Conservation (phyloP, 306 rosid species). For the Vigna reflexopilosa region DNA sequence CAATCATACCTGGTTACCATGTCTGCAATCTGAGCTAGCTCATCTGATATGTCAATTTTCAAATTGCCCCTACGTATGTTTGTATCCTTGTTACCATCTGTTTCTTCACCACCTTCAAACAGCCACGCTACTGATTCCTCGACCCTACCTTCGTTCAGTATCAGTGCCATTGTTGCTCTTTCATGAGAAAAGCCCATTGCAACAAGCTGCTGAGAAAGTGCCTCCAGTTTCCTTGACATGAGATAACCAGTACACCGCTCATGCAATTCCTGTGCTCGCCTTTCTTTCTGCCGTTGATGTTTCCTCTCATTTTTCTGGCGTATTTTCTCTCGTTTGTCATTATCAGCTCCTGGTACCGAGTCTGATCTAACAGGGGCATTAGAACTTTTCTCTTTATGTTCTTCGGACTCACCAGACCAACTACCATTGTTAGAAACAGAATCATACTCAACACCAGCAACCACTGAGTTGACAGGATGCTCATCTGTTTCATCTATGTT, state of each 20-base stretch:
- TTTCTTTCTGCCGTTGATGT: slow-evolving; percentile 99
- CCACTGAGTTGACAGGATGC: slow-evolving; percentile 67
- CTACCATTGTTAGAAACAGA: slow-evolving; percentile 95
- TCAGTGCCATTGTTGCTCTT: slow-evolving; percentile 86
- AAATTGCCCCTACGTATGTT: slow-evolving; percentile 58
- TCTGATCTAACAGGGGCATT: slow-evolving; percentile 64
- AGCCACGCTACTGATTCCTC: slow-evolving; percentile 94
- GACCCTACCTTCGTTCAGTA: slow-evolving; percentile 86
- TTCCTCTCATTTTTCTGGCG: slow-evolving; percentile 96
- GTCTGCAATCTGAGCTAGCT: slow-evolving; percentile 76
- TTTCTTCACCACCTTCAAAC: slow-evolving; percentile 75
- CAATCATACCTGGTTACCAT: slow-evolving; percentile 70
- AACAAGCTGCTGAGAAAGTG: slow-evolving; percentile 89
- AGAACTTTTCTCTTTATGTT: slow-evolving; percentile 78
- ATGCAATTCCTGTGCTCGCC: slow-evolving; percentile 93
- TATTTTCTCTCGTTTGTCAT: slow-evolving; percentile 90
- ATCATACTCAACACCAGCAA: slow-evolving; percentile 80
- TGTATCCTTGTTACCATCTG: slow-evolving; percentile 61
- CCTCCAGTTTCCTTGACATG: slow-evolving; percentile 93
- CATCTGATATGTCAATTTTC: slow-evolving; percentile 98
- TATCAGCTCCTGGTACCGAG: slow-evolving; percentile 89
- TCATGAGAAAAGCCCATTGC: slow-evolving; percentile 93
- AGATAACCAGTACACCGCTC: slow-evolving; percentile 88
- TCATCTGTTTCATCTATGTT: slow-evolving; percentile 96
- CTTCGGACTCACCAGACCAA: slow-evolving; percentile 99